Evolutionary conservation across 1,284 basidiomycete species (phyloP), one percentile per base, ranked within the genome.

Genomic region (Malassezia cuniculi): DNA sequence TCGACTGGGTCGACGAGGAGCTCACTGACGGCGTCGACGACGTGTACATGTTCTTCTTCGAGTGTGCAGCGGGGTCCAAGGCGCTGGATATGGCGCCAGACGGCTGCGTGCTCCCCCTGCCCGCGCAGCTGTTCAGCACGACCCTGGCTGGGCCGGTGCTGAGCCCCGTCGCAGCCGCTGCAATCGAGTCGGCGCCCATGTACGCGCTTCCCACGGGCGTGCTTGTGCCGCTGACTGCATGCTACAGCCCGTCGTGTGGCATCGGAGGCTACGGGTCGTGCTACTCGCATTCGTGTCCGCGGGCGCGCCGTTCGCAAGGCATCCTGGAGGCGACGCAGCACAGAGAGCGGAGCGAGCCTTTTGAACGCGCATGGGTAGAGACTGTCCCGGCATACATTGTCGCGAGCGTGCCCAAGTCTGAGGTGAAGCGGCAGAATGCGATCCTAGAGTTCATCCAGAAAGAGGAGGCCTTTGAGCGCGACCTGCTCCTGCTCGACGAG

Each of bases 221-320:
- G 8, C 94, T 97, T 67, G 95, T 89, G 1, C 76, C 95, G 16
- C 73, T 99, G 47, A 90, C 89, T 1, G 85, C 89, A 60, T 99
- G 93, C 69, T 97, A 97, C 71, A 93, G 86, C 29, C 87, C 93
- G 8, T 95, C 93, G 27, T 97, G 93, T 70, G 68, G 78, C 77
- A 33, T 58, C 20, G 46, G 32, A 1, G 32, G 31, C 15, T 11
- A 28, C 3, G 35, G 37, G 1, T 21, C 18, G 3, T 61, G 60
- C 48, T 66, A 56, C 40, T 47, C 47, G 17, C 36, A 35, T 5
- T 50, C 51, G 34, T 60, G 64, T 39, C 51, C 55, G 7, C 27
- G 24, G 38, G 19, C 28, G 24, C 10, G 34, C 35, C 22, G 42
- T 16, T 21, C 15, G 25, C 25, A n/a, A 8, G 25, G n/a, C 9